Percentiles rank a stretch among this genome's conserved stretches.
Evolutionary conservation across 2,329 filamentous ascomycete genomes (phyloP).

Genomic region (Neofusicoccum kwambonambiense): DNA sequence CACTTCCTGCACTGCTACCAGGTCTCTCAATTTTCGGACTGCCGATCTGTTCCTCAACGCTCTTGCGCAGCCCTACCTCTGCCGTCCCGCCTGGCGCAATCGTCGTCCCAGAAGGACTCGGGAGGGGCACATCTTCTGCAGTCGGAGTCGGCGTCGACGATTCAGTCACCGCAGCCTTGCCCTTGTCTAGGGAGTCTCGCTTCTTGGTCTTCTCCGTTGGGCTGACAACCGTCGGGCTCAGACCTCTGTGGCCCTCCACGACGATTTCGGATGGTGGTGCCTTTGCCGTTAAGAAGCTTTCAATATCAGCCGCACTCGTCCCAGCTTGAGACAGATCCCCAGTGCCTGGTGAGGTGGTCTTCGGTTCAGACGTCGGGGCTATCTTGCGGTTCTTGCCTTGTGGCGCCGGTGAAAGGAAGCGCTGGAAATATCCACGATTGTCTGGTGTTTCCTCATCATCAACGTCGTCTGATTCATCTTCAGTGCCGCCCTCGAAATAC

Average conservation of each 20-base stretch:
- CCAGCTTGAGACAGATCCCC: constrained; percentile 27
- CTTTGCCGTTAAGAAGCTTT: constrained; percentile 25
- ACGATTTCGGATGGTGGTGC: neutral
- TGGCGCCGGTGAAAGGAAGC: constrained; percentile 30
- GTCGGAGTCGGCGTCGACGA: neutral
- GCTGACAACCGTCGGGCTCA: neutral
- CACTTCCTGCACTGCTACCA: neutral
- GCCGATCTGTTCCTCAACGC: neutral
- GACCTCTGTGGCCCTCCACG: constrained; percentile 8
- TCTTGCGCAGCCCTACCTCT: neutral
- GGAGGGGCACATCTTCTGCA: neutral
- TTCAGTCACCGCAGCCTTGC: neutral
- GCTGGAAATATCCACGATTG: constrained; percentile 34
- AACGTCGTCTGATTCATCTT: constrained; percentile 45
- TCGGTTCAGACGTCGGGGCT: neutral
- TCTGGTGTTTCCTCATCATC: constrained; percentile 26
- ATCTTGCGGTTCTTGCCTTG: constrained; percentile 29
- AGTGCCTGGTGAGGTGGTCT: constrained; percentile 8
- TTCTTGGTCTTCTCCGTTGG: neutral
- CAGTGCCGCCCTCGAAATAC: constrained; percentile 49
- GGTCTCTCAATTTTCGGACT: neutral
- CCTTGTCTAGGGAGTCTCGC: neutral
- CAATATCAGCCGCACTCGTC: constrained; percentile 42
- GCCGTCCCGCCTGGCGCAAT: neutral
- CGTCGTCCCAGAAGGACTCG: neutral